Conservation (phyloP, 768 basidiomycete genomes). For the Plicaturopsis crispa region DNA sequence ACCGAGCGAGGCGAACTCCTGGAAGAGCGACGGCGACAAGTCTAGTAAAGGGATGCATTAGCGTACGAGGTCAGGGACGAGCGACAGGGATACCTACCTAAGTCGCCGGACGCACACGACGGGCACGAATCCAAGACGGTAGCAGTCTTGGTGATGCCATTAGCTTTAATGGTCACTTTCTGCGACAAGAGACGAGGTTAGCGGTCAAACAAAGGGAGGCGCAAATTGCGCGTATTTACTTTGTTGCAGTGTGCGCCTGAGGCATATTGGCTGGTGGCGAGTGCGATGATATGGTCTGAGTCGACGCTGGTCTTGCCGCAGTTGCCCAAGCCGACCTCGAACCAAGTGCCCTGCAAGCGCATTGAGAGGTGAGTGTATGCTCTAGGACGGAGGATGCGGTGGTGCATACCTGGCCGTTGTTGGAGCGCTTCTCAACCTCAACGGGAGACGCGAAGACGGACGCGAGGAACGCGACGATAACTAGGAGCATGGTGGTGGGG, state of each 20-base stretch:
- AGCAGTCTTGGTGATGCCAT: constrained; percentile 12
- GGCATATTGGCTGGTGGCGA: constrained; percentile 12
- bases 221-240: constrained; percentile 7
- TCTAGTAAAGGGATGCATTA: constrained; percentile 6
- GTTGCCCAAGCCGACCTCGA: constrained; percentile 13
- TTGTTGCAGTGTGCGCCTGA: constrained; percentile 12
- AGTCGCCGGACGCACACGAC: constrained; percentile 11
- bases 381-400: too few relatives aligned
- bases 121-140: constrained; percentile 17
- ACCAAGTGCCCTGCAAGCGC: constrained; percentile 14
- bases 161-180: constrained; percentile 10
- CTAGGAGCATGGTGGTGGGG: constrained; percentile 5
- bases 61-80: neutral
- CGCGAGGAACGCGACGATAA: constrained; percentile 3
- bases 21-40: constrained; percentile 16
- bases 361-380: too few relatives aligned
- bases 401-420: too few relatives aligned
- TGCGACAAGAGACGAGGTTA: neutral
- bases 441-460: constrained; percentile 1
- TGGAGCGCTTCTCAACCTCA: constrained; percentile 6
- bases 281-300: constrained; percentile 16
- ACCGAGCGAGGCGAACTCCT: constrained; percentile 8
- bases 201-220: neutral
- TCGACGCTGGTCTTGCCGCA: constrained; percentile 14
- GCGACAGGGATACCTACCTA: constrained; percentile 10